Conservation (phyloP, 2,329 filamentous ascomycete species). For the Didymella glomerata region DNA sequence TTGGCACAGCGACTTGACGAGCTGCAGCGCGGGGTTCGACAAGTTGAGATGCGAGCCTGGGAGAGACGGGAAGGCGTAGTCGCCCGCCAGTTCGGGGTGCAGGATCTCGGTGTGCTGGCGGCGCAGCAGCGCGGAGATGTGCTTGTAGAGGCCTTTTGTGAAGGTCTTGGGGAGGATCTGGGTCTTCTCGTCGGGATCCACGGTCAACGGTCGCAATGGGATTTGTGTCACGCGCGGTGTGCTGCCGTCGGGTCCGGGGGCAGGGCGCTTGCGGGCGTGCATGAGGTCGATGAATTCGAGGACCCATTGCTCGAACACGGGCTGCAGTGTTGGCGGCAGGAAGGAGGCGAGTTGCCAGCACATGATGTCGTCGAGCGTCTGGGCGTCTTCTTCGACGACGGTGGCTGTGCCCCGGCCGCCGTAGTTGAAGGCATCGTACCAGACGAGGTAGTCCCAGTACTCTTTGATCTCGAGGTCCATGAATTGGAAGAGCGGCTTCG, state of each 20-base stretch:
- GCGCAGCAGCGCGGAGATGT: constrained; percentile 80
- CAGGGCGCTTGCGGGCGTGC: constrained; percentile 77
- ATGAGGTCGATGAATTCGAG: constrained; percentile 95
- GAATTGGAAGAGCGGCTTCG: constrained; percentile 95
- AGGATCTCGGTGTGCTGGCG: constrained; percentile 88
- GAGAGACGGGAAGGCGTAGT: constrained; percentile 85
- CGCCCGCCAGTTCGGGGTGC: constrained; percentile 84
- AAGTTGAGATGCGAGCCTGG: constrained; percentile 73
- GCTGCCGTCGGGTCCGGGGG: constrained; percentile 58
- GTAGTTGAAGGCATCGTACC: constrained; percentile 99
- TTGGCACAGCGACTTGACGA: constrained; percentile 93
- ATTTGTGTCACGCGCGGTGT: constrained; percentile 68
- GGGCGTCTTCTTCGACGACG: constrained; percentile 77
- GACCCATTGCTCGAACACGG: constrained; percentile 89
- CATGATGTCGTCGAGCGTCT: constrained; percentile 90
- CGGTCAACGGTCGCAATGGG: constrained; percentile 63
- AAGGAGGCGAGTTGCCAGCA: constrained; percentile 97
- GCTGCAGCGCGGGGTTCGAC: constrained; percentile 80
- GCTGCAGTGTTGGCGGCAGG: constrained; percentile 79
- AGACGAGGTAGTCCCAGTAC: constrained; percentile 98
- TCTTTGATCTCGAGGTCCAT: constrained; percentile 97
- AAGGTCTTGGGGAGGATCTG: constrained; percentile 80
- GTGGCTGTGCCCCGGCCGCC: constrained; percentile 90
- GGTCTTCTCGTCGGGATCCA: constrained; percentile 66
- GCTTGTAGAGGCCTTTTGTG: constrained; percentile 88